Base-by-base conservation (phyloP, 257 asterid genomes). In the Cinchona pubescens region DNA sequence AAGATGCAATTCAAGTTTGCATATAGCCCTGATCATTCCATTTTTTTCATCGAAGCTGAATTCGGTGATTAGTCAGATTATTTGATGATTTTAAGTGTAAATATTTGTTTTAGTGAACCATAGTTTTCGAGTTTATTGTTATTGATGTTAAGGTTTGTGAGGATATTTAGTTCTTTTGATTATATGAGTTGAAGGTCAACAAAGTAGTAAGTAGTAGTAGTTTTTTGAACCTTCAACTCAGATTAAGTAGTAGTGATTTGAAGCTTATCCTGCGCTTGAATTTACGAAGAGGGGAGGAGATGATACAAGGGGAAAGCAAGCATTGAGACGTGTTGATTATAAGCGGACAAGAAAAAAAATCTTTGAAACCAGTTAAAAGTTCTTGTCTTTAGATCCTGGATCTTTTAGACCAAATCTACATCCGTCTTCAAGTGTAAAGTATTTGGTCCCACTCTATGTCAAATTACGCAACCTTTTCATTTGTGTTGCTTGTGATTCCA, bases 1-100 rank as follows among this genome's bases (percentile, higher is more conserved):
- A 69, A 80, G 45, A 29, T 62, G 48, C 70, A 71, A 65, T 69
- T 7, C 58, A 65, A 32, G 70, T 12, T 38, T 68, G 3, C 21
- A 21, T 34, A 65, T 32, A 25, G 5, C 13, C 61, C 32, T 74
- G 45, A 42, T 79, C 59, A 40, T 58, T 12, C 18, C 63, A 0
- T 1, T 61, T 16, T 61, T 61, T 58, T 10, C 3, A 12, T 49
- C 5, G 4, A 49, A 30, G 29, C 32, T 48, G 35, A 27, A 16
- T 49, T 70, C 14, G 38, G n/a, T 27, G 21, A 1, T 35, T 69
- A 9, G 75, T 14, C 55, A 21, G 21, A 23, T 53, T 51, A 30
- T n/a, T 37, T 51, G 62, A 13, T 53, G 14, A 61, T 11, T n/a
- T 6, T 16, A 55, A 13, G 23, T 25, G 16, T n/a, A 9, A 58